Conservation (phyloP, 2,329 filamentous ascomycete species). For the Penicillium decumbens region DNA sequence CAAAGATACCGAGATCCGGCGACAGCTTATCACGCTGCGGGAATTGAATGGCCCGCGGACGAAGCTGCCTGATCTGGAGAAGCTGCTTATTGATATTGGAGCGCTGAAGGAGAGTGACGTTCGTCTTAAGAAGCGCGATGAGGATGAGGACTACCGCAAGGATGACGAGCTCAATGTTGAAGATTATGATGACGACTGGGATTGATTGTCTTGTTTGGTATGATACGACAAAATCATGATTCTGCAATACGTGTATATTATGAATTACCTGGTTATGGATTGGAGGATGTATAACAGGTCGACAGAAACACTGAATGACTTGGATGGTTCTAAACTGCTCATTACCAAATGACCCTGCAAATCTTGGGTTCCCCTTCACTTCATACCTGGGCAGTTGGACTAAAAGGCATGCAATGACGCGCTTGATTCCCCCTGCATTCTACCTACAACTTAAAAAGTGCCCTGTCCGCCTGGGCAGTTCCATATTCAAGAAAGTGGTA, state of each 20-base stretch:
- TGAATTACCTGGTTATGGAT: slow-evolving; percentile 6
- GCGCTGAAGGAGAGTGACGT: slow-evolving; percentile 74
- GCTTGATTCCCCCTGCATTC: no score
- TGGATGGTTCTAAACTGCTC: background rate
- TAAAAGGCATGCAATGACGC: background rate
- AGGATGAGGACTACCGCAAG: slow-evolving; percentile 51
- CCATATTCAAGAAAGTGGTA: background rate
- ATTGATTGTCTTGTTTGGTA: slow-evolving; percentile 37
- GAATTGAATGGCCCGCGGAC: slow-evolving; percentile 70
- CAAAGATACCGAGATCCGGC: slow-evolving; percentile 84
- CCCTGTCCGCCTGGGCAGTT: background rate
- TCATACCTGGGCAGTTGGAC: background rate
- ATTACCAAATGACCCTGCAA: background rate
- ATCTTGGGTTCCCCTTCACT: background rate
- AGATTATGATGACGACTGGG: slow-evolving; percentile 55
- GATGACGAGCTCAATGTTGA: slow-evolving; percentile 47
- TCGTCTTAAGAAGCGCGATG: slow-evolving; percentile 59
- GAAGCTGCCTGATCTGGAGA: slow-evolving; percentile 70
- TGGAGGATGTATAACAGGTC: background rate
- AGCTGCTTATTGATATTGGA: slow-evolving; percentile 73
- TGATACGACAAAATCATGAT: slow-evolving; percentile 15
- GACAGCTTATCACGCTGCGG: slow-evolving; percentile 83
- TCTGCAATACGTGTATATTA: slow-evolving; percentile 22
- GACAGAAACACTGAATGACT: background rate
- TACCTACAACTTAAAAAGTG: background rate